A percentile compares a stretch with the other conserved stretches of the same genome.
phyloP scores from a whole-genome alignment of 768 basidiomycete species.

The Xerocomus potaroensis region DNA sequence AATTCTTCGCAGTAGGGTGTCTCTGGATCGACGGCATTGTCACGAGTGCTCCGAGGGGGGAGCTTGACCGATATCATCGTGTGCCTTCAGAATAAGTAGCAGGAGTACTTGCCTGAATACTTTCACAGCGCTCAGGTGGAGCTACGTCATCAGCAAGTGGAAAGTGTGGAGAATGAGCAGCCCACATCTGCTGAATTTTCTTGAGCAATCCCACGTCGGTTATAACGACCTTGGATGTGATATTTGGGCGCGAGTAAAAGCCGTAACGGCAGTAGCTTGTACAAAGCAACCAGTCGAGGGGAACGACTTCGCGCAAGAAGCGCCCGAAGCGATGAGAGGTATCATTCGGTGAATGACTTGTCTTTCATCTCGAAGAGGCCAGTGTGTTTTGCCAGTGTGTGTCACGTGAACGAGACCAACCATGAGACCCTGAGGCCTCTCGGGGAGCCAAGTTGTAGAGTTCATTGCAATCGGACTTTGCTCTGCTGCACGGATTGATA shows the following conservation, averaged over 20 bases:
- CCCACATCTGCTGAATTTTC: conserved; percentile 43
- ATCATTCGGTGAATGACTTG: neutral
- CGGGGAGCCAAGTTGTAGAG: too few relatives aligned
- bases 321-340: conserved; percentile 1
- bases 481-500: too few relatives aligned
- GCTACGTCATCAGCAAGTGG: conserved; percentile 41
- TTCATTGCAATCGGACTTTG: too few relatives aligned
- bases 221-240: neutral
- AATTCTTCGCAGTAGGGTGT: conserved; percentile 61
- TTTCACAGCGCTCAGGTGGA: conserved; percentile 45
- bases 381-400: neutral
- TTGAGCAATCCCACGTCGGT: conserved; percentile 12
- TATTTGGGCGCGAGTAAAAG: conserved; percentile 1
- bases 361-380: conserved; percentile 5
- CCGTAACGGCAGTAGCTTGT: conserved; percentile 12
- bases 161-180: conserved; percentile 58
- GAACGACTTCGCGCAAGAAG: conserved; percentile 3
- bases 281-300: conserved; percentile 13
- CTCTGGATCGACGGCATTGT: conserved; percentile 56
- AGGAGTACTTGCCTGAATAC: conserved; percentile 45
- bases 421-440: too few relatives aligned
- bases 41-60: neutral
- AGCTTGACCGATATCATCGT: conserved; percentile 23
- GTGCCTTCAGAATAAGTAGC: neutral
- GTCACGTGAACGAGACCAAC: neutral